phyloP scores from a whole-genome alignment of 164 flowering plant species.

The Aristolochia contorta region DNA sequence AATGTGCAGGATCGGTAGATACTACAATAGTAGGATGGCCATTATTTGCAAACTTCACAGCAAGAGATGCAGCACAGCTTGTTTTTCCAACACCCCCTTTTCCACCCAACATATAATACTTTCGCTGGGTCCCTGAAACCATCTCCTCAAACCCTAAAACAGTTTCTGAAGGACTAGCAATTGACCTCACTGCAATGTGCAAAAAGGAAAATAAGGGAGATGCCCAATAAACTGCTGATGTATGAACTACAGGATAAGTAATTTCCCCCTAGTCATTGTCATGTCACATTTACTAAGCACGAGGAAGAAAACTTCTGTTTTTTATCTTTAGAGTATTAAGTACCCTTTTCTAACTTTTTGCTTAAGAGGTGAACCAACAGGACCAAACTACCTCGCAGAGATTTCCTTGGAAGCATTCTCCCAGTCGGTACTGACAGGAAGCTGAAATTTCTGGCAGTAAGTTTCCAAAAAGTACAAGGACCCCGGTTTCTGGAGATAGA shows the following conservation, averaged over 20 bases:
- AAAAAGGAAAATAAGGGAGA: not conserved
- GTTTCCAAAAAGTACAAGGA: constrained; percentile 5
- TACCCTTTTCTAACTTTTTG: too few relatives aligned
- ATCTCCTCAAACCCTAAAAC: constrained; percentile 71
- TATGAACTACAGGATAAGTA: too few relatives aligned
- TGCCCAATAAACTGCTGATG: not conserved
- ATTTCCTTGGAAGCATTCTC: constrained; percentile 9
- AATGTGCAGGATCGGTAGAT: constrained; percentile 98
- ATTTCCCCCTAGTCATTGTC: too few relatives aligned
- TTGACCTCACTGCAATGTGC: constrained; percentile 54
- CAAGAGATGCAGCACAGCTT: constrained; percentile 95
- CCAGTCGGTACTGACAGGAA: constrained; percentile 16
- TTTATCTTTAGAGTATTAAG: not conserved
- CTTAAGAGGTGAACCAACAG: too few relatives aligned
- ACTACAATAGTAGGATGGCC: constrained; percentile 92
- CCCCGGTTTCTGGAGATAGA: constrained; percentile 13
- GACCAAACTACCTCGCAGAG: constrained; percentile 27
- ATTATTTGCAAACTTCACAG: constrained; percentile 77
- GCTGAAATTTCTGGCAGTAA: constrained; percentile 13
- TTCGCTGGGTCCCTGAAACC: constrained; percentile 57
- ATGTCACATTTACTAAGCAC: not conserved
- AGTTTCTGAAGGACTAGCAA: constrained; percentile 61
- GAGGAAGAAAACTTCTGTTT: not conserved
- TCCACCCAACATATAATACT: constrained; percentile 89
- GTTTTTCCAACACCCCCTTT: constrained; percentile 99